These are phyloP conservation scores for Marsdenia floribunda DNA, from an alignment of 257 asterid species.

Conservation along the genomic window DNA sequence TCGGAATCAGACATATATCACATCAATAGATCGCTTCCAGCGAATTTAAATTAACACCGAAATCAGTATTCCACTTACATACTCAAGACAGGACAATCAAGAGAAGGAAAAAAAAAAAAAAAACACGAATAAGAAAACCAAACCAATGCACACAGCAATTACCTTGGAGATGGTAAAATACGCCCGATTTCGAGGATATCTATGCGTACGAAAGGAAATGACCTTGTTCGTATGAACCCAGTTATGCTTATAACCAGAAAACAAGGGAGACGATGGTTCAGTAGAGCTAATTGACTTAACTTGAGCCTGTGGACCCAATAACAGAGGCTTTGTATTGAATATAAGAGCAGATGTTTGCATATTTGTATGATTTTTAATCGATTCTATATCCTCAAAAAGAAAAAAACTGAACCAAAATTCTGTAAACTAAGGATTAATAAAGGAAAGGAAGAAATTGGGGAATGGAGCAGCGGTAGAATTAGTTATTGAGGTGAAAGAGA, in stretches of 20 bases:
- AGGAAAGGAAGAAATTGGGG: slow-evolving; percentile 4
- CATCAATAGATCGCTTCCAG: background rate
- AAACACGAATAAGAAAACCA: background rate
- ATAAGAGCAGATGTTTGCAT: slow-evolving; percentile 63
- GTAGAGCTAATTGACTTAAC: slow-evolving; percentile 18
- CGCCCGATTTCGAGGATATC: slow-evolving; percentile 36
- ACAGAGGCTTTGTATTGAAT: slow-evolving; percentile 52
- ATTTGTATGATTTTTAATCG: slow-evolving; percentile 8
- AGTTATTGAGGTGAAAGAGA: background rate
- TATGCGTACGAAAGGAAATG: slow-evolving; percentile 30
- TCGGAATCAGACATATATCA: background rate
- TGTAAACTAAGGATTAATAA: slow-evolving; percentile 19
- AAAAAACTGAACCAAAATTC: slow-evolving; percentile 12
- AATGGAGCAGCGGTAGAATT: background rate
- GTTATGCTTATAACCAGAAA: slow-evolving; percentile 26
- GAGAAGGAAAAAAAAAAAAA: background rate
- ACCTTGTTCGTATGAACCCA: slow-evolving; percentile 37
- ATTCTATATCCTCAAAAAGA: background rate
- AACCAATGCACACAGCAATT: slow-evolving; percentile 9
- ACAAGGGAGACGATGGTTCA: slow-evolving; percentile 17
- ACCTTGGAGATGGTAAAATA: slow-evolving; percentile 45
- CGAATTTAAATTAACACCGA: background rate
- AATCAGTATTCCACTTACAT: background rate
- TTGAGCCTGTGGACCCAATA: slow-evolving; percentile 51
- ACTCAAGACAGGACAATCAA: background rate